phyloP scores from a whole-genome alignment of 139 green algal species.

The Choricystis sp. region DNA sequence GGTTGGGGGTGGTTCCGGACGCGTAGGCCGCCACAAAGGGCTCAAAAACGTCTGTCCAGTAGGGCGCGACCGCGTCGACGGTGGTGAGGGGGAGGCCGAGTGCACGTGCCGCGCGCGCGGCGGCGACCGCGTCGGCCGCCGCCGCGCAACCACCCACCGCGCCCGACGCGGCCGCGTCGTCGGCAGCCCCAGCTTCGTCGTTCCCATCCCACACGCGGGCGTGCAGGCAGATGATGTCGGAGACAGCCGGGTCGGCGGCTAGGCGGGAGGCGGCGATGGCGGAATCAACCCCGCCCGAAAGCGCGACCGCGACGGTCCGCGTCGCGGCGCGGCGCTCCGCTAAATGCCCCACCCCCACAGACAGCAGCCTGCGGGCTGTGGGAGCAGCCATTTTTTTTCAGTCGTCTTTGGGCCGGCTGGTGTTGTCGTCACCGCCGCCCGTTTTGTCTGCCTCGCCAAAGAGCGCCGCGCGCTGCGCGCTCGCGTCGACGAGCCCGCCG shows the following conservation, averaged over 20 bases:
- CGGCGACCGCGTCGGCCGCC: neutral
- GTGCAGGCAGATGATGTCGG: constrained; percentile 46
- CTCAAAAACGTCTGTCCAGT: constrained; percentile 64
- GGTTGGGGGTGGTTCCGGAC: constrained; percentile 59
- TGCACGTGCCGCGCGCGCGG: too few species aligned
- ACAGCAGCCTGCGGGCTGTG: neutral
- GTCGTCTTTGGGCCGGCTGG: neutral
- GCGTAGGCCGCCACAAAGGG: constrained; percentile 33
- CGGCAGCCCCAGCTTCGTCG: constrained; percentile 37
- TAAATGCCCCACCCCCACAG: neutral
- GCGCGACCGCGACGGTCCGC: constrained; percentile 34
- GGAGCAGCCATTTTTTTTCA: neutral
- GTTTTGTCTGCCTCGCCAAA: constrained; percentile 3
- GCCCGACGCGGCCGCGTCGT: neutral
- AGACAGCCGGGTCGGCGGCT: neutral
- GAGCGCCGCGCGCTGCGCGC: constrained; percentile 21
- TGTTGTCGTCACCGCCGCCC: too few species aligned
- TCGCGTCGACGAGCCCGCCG: constrained; percentile 8
- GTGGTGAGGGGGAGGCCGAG: constrained; percentile 38
- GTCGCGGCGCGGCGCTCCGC: neutral
- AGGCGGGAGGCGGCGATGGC: constrained; percentile 33
- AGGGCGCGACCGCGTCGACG: constrained; percentile 48
- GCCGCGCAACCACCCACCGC: neutral
- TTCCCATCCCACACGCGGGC: constrained; percentile 71
- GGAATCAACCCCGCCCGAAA: constrained; percentile 71